Conservation (phyloP, 208 protist genomes). For the Naegleria gruberi region DNA sequence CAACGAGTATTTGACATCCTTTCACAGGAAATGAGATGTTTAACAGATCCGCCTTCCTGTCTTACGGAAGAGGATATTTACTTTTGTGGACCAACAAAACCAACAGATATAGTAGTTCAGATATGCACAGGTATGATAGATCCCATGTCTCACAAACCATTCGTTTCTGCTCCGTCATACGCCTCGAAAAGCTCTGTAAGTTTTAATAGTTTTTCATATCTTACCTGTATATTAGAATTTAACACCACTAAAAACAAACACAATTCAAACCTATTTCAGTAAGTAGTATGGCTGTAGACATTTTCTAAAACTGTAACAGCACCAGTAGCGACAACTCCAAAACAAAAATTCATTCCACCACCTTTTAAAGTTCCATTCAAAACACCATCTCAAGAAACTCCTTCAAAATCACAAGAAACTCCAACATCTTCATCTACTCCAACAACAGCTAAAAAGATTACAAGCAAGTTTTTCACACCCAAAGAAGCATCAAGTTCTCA, state of each 20-base stretch:
- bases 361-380: neutral
- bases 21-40: neutral
- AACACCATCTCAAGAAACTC: neutral
- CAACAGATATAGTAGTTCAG: neutral
- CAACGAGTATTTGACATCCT: slow-evolving; percentile 1
- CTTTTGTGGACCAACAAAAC: neutral
- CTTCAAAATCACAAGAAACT: neutral
- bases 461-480: neutral
- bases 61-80: neutral
- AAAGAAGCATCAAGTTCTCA: neutral
- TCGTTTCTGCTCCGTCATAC: neutral
- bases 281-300: neutral
- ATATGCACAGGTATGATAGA: neutral
- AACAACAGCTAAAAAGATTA: neutral
- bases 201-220: no score
- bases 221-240: no score
- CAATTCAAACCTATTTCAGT: neutral
- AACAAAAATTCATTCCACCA: neutral
- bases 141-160: neutral
- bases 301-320: neutral
- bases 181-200: neutral
- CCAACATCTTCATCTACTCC: neutral
- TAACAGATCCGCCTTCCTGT: neutral
- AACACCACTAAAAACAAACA: neutral
- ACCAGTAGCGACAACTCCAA: no score